Conservation (phyloP, 345 rosid species). For the Populus deltoides region DNA sequence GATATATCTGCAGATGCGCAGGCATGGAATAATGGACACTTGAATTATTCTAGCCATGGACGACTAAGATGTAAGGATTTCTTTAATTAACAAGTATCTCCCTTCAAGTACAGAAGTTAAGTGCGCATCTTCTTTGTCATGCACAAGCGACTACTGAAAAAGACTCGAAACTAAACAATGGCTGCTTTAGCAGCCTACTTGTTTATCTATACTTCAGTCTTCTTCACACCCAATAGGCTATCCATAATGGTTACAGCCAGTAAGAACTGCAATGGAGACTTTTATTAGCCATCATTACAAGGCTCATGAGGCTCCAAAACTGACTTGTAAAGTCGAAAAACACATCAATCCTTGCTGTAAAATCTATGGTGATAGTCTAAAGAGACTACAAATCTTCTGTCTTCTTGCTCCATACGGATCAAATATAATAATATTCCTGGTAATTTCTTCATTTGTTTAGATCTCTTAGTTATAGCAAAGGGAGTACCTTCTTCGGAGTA, state of each 20-base stretch:
- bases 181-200: neutral
- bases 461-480: neutral
- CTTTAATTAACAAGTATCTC: too few relatives aligned
- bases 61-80: too few relatives aligned
- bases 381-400: too few relatives aligned
- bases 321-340: neutral
- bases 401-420: neutral
- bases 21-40: too few relatives aligned
- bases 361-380: neutral
- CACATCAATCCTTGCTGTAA: neutral
- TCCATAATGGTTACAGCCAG: neutral
- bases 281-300: neutral
- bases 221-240: neutral
- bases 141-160: too few relatives aligned
- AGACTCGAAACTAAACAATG: too few relatives aligned
- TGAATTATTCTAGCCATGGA: too few relatives aligned
- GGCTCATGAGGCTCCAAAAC: neutral
- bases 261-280: neutral
- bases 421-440: neutral
- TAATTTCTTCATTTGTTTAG: neutral
- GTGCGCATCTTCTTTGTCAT: too few relatives aligned
- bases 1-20: too few relatives aligned
- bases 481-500: too few relatives aligned
- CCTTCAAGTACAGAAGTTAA: too few relatives aligned
- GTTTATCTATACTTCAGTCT: neutral